Base-by-base conservation (phyloP, 331 rosid genomes). In the Rosa hybrid region DNA sequence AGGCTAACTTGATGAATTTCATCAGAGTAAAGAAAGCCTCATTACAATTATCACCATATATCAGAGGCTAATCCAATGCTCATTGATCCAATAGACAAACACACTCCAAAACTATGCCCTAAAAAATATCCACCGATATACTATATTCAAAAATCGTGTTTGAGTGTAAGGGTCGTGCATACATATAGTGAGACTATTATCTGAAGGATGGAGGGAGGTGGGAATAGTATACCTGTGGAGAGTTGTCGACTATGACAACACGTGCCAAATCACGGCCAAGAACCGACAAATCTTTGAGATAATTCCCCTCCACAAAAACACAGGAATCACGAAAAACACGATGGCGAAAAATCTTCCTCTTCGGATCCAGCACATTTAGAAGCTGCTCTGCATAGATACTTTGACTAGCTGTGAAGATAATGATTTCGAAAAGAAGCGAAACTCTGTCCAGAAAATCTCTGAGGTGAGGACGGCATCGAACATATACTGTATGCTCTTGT, bases 331-430 rank as follows among this genome's bases (percentile, higher is more conserved):
- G 97, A 71, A 82, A 96, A 48, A 96, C 98, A 64, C 99, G 98
- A 76, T 96, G 99, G 21, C 98, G 97, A 72, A 96, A 90, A 83
- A 93, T 90, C 88, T 90, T 96, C 81, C 99, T 90, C 88, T 89
- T 96, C 8, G 99, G 99, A 87, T 96, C 99, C 80, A 93, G 90
- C 82, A 96, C 96, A 60, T 96, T 96, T 45, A 93, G 92, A 77
- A 96, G 99, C 88, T 96, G 98, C 83, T 96, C 99, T 7, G 99
- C 99, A 79, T 96, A 96, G 81, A 96, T 96, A 78, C 99, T 93
- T 85, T 96, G 99, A 87, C 99, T 96, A 23, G 99, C 99, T 68
- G 99, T 96, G 87, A 96, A 96, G 78, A 96, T 93, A 73, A 93
- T 93, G 79, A 96, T 93, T 90, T 96, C 99, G 41, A 96, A 96